Percentiles rank a stretch among this genome's conserved stretches.
These are phyloP conservation scores for Orbilia oligospora DNA, from an alignment of 2,329 filamentous ascomycete genomes.

Conservation along the genomic window DNA sequence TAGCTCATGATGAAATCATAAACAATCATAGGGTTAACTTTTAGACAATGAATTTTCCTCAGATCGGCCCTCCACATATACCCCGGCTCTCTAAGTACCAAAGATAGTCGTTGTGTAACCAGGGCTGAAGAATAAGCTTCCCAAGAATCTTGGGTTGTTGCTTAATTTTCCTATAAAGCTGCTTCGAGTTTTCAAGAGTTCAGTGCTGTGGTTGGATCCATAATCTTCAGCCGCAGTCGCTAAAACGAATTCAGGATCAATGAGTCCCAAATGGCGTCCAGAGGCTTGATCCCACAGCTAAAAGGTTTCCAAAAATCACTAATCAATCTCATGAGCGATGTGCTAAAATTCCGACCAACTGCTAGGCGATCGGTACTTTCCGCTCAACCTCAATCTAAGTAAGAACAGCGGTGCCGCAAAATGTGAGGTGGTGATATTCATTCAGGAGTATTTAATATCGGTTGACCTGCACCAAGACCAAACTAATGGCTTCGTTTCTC, in stretches of 20 bases:
- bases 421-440: neutral
- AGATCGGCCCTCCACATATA: too few species aligned
- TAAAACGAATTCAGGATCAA: constrained; percentile 18
- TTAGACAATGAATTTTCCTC: neutral
- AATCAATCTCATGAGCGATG: neutral
- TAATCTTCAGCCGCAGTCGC: constrained; percentile 13
- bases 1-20: neutral
- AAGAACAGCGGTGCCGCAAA: neutral
- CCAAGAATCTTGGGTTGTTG: neutral
- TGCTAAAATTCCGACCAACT: neutral
- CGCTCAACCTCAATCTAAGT: neutral
- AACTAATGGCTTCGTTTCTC: too few species aligned
- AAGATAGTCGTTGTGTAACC: constrained; percentile 1
- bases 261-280: constrained; percentile 3
- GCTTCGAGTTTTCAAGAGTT: neutral
- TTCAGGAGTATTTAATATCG: neutral
- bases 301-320: constrained; percentile 2
- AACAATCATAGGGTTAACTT: neutral
- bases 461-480: too few species aligned
- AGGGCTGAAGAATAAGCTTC: neutral
- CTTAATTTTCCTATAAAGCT: neutral
- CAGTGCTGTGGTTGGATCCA: neutral
- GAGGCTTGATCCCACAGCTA: constrained; percentile 16
- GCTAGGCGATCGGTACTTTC: constrained; percentile 3
- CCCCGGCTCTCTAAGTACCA: neutral